These are phyloP conservation scores for Parastagonospora nodorum DNA, from an alignment of 2,329 filamentous ascomycete genomes.

Conservation along the genomic window DNA sequence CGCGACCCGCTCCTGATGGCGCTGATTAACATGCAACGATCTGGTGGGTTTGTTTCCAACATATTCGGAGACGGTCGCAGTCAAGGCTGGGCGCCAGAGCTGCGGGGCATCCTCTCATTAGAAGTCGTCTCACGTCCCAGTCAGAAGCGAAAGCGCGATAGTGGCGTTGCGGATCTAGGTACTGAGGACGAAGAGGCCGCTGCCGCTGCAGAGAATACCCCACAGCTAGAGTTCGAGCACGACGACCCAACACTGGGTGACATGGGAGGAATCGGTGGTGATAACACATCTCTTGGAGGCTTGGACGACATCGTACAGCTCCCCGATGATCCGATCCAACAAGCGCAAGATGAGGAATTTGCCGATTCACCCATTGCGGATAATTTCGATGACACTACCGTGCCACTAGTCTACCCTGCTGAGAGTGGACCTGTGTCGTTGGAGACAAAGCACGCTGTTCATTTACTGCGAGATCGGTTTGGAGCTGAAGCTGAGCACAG, in stretches of 20 bases:
- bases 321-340: conserved; percentile 32
- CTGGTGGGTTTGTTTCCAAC: conserved; percentile 84
- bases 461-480: conserved; percentile 88
- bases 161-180: conserved; percentile 79
- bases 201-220: conserved; percentile 62
- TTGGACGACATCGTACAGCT: conserved; percentile 36
- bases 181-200: conserved; percentile 65
- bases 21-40: conserved; percentile 89
- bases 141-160: conserved; percentile 94
- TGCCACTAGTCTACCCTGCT: conserved; percentile 75
- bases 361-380: conserved; percentile 49
- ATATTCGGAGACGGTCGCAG: conserved; percentile 82
- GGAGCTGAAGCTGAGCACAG: conserved; percentile 71
- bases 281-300: conserved; percentile 32
- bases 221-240: conserved; percentile 65
- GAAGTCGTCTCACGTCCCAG: conserved; percentile 76
- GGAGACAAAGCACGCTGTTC: conserved; percentile 93
- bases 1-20: conserved; percentile 85
- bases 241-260: conserved; percentile 54
- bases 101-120: conserved; percentile 88
- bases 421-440: conserved; percentile 87
- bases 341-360: conserved; percentile 45
- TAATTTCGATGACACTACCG: conserved; percentile 78
- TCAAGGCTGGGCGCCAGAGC: conserved; percentile 85
- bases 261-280: conserved; percentile 47